Evolutionary conservation across 2,329 filamentous ascomycete species (phyloP), one percentile per base, ranked within the genome.

Genomic region (Aphanoascus verrucosus): DNA sequence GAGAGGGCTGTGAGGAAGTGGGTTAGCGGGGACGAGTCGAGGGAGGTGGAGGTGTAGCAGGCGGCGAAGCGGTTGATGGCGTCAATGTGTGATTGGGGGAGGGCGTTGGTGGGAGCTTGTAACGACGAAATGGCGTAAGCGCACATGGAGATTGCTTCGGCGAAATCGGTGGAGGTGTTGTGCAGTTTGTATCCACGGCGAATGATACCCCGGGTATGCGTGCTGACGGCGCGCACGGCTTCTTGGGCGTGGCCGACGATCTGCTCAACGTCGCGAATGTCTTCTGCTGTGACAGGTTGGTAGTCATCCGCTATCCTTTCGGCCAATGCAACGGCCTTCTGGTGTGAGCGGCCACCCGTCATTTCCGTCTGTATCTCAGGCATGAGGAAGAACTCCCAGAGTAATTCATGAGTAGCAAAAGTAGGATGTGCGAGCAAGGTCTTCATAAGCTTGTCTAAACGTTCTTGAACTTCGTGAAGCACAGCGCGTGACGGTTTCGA

Each of bases 331-430:
- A 90, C 85, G 3, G 88, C 86, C 70, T 98, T 98, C 57, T 89
- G 81, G 53, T 83, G 82, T 58, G 87, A 94, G 48, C 93, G 82
- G 67, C 94, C 85, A 51, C 87, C 85, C 77, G 97, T 91, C 80
- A 90, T 88, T 17, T 88, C 83, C 0, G 87, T 79, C 65, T 95
- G 88, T 48, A 98, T 81, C 61, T 98, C 93, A 1, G 93, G 93
- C 11, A 98, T 90, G 0, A 98, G 78, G 69, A 98, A 95, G 71
- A 98, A 98, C 63, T 98, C 93, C 94, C 93, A 98, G 1, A 98
- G 78, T 79, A 97, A 88, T 72, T 98, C 93, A 64, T 98, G 94
- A 0, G 88, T 95, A 0, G 88, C 81, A 65, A 98, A 96, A 0
- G 93, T 97, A 2, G 91, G 86, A 64, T 98, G 93, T 7, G 81